phyloP scores from a whole-genome alignment of 2,329 filamentous ascomycete species.

The Stemphylium lycopersici region DNA sequence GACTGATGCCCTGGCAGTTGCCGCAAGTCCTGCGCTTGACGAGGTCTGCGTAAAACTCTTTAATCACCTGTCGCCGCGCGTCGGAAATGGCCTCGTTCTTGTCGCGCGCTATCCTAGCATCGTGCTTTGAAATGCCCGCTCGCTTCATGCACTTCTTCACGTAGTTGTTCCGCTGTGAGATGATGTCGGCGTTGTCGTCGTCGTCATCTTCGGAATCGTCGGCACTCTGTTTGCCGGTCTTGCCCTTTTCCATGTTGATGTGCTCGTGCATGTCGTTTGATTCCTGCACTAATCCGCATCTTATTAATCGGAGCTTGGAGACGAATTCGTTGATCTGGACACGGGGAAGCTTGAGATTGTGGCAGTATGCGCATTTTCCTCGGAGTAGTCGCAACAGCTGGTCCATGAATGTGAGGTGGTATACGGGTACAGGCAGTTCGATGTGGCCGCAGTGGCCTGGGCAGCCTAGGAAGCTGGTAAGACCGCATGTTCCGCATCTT shows the following conservation, averaged over 20 bases:
- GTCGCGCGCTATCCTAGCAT: constrained; percentile 57
- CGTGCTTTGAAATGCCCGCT: constrained; percentile 55
- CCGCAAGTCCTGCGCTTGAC: constrained; percentile 72
- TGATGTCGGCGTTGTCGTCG: constrained; percentile 64
- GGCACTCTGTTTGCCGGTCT: constrained; percentile 45
- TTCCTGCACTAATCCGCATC: constrained; percentile 80
- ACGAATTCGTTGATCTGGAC: constrained; percentile 77
- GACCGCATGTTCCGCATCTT: constrained; percentile 91
- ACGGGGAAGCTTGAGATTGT: constrained; percentile 79
- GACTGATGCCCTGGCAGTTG: constrained; percentile 62
- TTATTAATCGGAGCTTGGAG: constrained; percentile 84
- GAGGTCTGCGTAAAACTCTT: constrained; percentile 80
- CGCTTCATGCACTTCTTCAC: constrained; percentile 74
- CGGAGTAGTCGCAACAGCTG: constrained; percentile 84
- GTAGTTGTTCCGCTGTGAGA: constrained; percentile 67
- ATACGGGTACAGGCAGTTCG: constrained; percentile 89
- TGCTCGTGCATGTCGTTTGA: constrained; percentile 58
- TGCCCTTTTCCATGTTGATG: constrained; percentile 51
- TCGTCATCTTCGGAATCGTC: constrained; percentile 69
- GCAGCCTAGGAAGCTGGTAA: constrained; percentile 75
- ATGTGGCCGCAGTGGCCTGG: constrained; percentile 96
- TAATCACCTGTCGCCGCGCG: constrained; percentile 75
- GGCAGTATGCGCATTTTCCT: constrained; percentile 89
- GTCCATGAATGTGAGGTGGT: constrained; percentile 96
- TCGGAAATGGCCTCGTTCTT: constrained; percentile 87